These are phyloP conservation scores for Coemansia sp. DNA, from an alignment of 192 early-diverging fungal genomes.

Conservation along the genomic window DNA sequence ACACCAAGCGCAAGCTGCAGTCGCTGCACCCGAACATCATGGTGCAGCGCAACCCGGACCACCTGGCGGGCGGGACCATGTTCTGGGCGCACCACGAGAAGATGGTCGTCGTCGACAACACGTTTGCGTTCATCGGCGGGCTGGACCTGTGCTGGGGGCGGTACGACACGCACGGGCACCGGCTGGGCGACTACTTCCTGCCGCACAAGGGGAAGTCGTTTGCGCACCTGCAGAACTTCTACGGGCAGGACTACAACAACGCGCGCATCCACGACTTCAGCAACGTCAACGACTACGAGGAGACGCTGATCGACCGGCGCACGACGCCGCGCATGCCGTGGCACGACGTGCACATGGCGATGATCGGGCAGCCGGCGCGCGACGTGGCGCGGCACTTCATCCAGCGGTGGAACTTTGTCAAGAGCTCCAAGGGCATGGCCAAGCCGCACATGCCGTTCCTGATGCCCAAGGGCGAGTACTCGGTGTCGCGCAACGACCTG, in stretches of 20 bases:
- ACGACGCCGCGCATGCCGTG: conserved; percentile 77
- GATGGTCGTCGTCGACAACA: conserved; percentile 75
- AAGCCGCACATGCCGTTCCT: conserved; percentile 61
- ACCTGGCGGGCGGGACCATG: conserved; percentile 65
- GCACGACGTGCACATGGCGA: conserved; percentile 80
- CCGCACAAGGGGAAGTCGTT: conserved; percentile 48
- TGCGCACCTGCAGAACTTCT: conserved; percentile 52
- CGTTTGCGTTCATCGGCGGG: conserved; percentile 81
- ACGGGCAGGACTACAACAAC: conserved; percentile 84
- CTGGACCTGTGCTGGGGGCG: conserved; percentile 85
- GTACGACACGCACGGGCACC: conserved; percentile 79
- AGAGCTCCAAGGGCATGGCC: conserved; percentile 64
- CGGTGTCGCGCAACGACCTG: conserved; percentile 56
- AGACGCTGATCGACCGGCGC: conserved; percentile 54
- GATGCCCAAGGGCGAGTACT: conserved; percentile 67
- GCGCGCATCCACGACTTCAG: conserved; percentile 78
- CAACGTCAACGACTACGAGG: conserved; percentile 55
- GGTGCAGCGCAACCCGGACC: conserved; percentile 84
- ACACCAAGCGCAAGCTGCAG: conserved; percentile 71
- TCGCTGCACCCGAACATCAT: conserved; percentile 71
- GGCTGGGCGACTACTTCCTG: conserved; percentile 66
- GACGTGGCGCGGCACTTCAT: conserved; percentile 83
- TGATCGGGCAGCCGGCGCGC: conserved; percentile 73
- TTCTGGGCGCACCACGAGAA: conserved; percentile 90
- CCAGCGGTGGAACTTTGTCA: conserved; percentile 87